Base-by-base conservation (phyloP, 371 early-diverging fungal species). In the Phascolomyces articulosus region DNA sequence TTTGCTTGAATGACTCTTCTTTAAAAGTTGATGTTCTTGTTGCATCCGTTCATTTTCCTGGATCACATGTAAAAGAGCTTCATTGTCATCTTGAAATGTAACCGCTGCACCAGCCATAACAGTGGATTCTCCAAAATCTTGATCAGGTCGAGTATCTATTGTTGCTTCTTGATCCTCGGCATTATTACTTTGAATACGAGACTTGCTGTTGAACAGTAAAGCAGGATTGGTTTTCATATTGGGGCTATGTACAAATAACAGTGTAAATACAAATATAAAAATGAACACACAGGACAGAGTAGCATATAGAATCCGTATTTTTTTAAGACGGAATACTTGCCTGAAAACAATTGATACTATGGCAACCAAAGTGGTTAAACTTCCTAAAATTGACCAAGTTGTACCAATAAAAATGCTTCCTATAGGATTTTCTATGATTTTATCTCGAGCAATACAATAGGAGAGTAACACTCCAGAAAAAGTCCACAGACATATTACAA, bases 361-460 rank as follows among this genome's bases (percentile, higher is more conserved):
- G 7, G 15, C 51, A 4, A 44, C n/a, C 44, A 44, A n/a, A 18
- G 16, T 16, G 0, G 44, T 44, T 8, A 44, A 13, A 44, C 44
- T 6, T 13, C 15, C 44, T 11, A 23, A 0, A 51, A 24, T 20
- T 20, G 21, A 51, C 51, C 26, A 51, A 23, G 23, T 15, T 23
- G 51, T 23, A 24, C 51, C 51, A 51, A 24, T 20, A 24, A 51
- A 20, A n/a, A 51, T 51, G 23, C 51, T 24, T 13, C 2, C 24
- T 51, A 24, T 24, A 24, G 63, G 63, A 26, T 60, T 68, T 20
- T 51, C 47, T 49, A 72, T 58, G 21, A 72, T 72, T 15, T 13
- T 27, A 51, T 66, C 38, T 16, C 73, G 73, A 8, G 68, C 40
- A 24, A 64, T 61, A 24, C 66, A 55, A 63, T 68, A 72, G 13